Percentiles rank a stretch among this genome's conserved stretches.
phyloP scores from a whole-genome alignment of 257 asterid genomes.

The Plantago major region DNA sequence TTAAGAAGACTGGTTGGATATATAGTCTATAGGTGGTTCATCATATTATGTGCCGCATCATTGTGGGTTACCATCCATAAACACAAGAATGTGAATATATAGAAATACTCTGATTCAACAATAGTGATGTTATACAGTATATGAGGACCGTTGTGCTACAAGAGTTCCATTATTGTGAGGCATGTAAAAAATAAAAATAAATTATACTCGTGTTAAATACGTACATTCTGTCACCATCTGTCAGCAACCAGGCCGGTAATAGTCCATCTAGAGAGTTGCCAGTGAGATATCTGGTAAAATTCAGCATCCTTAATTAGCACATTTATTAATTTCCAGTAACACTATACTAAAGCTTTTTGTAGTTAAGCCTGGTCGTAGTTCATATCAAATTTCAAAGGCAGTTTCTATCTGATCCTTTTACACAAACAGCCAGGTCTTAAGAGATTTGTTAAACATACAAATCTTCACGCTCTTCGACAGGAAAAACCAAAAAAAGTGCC shows the following conservation, averaged over 20 bases:
- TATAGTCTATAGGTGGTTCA: too few relatives aligned
- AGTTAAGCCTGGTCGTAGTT: background rate
- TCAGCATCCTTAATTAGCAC: constrained; percentile 14
- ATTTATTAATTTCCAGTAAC: background rate
- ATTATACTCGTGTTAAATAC: constrained; percentile 3
- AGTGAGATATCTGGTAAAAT: constrained; percentile 48
- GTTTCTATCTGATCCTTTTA: background rate
- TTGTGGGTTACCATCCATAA: background rate
- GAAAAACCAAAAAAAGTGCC: background rate
- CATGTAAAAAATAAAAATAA: background rate
- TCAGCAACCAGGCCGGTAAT: constrained; percentile 51
- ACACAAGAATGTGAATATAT: background rate
- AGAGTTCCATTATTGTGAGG: background rate
- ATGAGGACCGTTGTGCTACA: background rate
- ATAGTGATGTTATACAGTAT: background rate
- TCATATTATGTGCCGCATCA: too few relatives aligned
- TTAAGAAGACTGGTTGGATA: too few relatives aligned
- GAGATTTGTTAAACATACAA: background rate
- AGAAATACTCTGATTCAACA: background rate
- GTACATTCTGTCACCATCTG: constrained; percentile 39
- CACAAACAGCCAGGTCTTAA: background rate
- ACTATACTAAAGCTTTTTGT: background rate
- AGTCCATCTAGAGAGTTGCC: constrained; percentile 49
- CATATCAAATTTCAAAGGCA: background rate
- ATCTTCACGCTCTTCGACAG: background rate